Evolutionary conservation across 192 early-diverging fungal genomes (phyloP).

Genomic region (Chytriomyces sp.): DNA sequence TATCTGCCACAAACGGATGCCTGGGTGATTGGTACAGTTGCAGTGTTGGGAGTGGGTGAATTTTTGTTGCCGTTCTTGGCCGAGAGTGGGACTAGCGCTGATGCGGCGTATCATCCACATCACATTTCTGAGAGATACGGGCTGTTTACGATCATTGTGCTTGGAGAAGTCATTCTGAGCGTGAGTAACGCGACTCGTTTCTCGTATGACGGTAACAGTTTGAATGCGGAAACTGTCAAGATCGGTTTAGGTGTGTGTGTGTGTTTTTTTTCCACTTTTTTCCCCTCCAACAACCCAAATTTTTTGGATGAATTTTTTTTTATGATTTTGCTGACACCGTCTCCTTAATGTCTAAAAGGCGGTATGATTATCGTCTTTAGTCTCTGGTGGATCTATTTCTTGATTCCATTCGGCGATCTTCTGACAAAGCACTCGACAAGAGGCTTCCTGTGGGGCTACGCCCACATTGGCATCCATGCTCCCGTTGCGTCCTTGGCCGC

Average conservation of each 20-base stretch:
- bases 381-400: conserved; percentile 29
- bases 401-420: conserved; percentile 8
- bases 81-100: not conserved
- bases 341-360: not conserved
- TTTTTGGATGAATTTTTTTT: not conserved
- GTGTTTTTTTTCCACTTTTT: not conserved
- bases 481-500: not conserved
- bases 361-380: conserved; percentile 8
- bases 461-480: not conserved
- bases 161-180: conserved; percentile 3
- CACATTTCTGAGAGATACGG: conserved; percentile 20
- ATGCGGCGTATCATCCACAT: conserved; percentile 4
- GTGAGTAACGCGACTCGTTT: not conserved
- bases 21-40: not conserved
- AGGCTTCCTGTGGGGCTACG: conserved; percentile 6
- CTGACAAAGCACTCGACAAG: not conserved
- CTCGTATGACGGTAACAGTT: not conserved
- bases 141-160: not conserved
- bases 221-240: conserved; percentile 3
- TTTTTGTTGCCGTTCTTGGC: not conserved
- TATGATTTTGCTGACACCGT: not conserved
- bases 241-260: not conserved
- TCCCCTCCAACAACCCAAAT: not conserved
- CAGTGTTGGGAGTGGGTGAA: not conserved
- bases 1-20: not conserved